Evolutionary conservation across 2,329 filamentous ascomycete genomes (phyloP).

Genomic region (Diaporthe vexans): DNA sequence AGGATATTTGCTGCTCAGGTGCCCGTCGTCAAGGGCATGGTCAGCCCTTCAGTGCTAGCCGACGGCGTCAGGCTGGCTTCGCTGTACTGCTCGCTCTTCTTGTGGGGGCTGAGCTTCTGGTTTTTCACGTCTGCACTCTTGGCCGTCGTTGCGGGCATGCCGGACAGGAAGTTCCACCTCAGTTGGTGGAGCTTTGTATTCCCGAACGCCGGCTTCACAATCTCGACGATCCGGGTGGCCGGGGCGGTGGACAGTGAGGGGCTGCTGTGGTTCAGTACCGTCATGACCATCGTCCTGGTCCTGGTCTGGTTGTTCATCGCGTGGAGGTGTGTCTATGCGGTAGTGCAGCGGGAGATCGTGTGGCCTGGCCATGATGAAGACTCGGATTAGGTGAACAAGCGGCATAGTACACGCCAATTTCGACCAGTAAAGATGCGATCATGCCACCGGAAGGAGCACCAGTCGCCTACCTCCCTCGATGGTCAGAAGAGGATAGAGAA

Average conservation of each 20-base stretch:
- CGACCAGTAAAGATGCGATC: neutral
- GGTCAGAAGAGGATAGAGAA: too few species aligned
- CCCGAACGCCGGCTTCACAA: slow-evolving; percentile 74
- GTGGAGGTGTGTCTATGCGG: slow-evolving; percentile 62
- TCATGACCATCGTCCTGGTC: slow-evolving; percentile 68
- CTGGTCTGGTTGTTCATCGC: slow-evolving; percentile 68
- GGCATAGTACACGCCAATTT: neutral
- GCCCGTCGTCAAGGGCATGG: slow-evolving; percentile 53
- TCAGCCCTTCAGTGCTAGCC: slow-evolving; percentile 40
- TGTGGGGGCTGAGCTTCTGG: slow-evolving; percentile 76
- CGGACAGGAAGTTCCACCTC: slow-evolving; percentile 54
- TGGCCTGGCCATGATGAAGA: slow-evolving; percentile 74
- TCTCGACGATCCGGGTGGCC: slow-evolving; percentile 71
- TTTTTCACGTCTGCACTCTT: slow-evolving; percentile 66
- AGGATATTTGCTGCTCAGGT: slow-evolving; percentile 52
- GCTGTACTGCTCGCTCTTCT: slow-evolving; percentile 64
- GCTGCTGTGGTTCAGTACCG: slow-evolving; percentile 67
- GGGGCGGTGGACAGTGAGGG: slow-evolving; percentile 64
- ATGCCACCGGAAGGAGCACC: neutral
- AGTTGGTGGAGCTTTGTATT: slow-evolving; percentile 77
- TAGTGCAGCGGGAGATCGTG: slow-evolving; percentile 66
- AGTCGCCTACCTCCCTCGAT: neutral
- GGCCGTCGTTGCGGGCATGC: slow-evolving; percentile 57
- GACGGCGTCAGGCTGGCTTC: slow-evolving; percentile 46
- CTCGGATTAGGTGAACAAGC: slow-evolving; percentile 37